Evolutionary conservation across 257 asterid genomes (phyloP).

Genomic region (Catharanthus roseus): DNA sequence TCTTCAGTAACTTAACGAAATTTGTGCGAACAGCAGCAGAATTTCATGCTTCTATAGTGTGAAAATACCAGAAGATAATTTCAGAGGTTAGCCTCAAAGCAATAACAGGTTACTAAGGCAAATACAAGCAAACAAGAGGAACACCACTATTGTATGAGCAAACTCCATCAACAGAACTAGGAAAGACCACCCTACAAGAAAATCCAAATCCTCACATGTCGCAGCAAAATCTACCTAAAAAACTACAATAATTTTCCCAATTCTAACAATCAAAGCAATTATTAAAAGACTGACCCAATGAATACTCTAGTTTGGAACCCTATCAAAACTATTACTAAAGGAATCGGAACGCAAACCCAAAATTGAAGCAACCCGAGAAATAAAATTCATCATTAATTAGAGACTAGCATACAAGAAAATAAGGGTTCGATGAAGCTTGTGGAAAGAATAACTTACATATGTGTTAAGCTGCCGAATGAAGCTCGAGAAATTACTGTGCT

Average conservation of each 20-base stretch:
- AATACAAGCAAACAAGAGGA: neutral
- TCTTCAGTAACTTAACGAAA: neutral
- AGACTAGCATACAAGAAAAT: neutral
- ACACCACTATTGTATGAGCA: neutral
- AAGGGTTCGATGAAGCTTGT: neutral
- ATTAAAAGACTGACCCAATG: neutral
- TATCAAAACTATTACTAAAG: neutral
- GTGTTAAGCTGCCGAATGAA: slow-evolving; percentile 97
- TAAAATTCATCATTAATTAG: neutral
- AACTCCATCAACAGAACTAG: neutral
- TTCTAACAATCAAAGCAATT: neutral
- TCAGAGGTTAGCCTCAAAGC: neutral
- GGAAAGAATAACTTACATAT: slow-evolving; percentile 52
- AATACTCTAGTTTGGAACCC: neutral
- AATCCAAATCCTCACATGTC: neutral
- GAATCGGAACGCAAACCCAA: neutral
- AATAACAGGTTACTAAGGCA: neutral
- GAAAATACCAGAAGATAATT: neutral
- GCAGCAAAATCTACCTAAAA: neutral
- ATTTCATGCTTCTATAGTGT: neutral
- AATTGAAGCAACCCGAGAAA: neutral
- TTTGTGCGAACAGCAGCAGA: slow-evolving; percentile 10
- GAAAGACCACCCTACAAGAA: neutral
- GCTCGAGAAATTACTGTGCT: slow-evolving; percentile 90
- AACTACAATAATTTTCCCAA: neutral